Percentiles rank a stretch among this genome's conserved stretches.
Conservation (phyloP, 148 eudicot species). For the Nyssa sinensis region DNA sequence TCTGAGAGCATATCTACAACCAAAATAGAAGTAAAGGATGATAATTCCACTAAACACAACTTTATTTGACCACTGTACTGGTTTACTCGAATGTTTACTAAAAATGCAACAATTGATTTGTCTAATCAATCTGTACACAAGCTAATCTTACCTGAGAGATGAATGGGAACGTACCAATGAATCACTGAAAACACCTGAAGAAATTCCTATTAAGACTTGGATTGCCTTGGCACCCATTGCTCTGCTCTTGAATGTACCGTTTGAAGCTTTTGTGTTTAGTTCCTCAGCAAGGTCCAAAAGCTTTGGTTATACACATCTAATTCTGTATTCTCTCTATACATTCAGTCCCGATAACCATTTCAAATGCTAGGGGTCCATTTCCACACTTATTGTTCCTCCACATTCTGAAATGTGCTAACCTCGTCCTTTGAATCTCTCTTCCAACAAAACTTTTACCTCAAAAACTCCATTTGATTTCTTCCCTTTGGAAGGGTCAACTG, state of each 20-base stretch:
- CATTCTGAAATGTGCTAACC: conserved; percentile 16
- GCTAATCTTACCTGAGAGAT: background rate
- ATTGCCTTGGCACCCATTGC: background rate
- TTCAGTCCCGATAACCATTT: conserved; percentile 20
- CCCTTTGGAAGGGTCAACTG: conserved; percentile 4
- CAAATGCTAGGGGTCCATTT: conserved; percentile 14
- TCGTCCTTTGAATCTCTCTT: conserved; percentile 16
- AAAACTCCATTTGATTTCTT: conserved; percentile 15
- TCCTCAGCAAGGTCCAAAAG: background rate
- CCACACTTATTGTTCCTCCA: background rate
- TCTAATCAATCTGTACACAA: background rate
- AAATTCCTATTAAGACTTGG: background rate
- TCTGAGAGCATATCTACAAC: too few species aligned
- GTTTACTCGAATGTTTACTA: background rate
- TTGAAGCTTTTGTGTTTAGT: background rate
- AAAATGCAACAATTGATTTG: background rate
- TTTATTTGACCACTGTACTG: background rate
- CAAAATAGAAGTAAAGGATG: too few species aligned
- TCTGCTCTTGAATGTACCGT: background rate
- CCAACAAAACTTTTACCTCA: conserved; percentile 21
- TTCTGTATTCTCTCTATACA: conserved; percentile 20
- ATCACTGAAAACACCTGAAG: background rate
- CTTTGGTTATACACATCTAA: background rate
- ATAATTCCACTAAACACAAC: too few species aligned
- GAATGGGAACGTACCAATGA: background rate